Percentiles rank a stretch among this genome's conserved stretches.
Evolutionary conservation across 352 stramenopile genomes (phyloP).

Genomic region (Vaucheria bursata): DNA sequence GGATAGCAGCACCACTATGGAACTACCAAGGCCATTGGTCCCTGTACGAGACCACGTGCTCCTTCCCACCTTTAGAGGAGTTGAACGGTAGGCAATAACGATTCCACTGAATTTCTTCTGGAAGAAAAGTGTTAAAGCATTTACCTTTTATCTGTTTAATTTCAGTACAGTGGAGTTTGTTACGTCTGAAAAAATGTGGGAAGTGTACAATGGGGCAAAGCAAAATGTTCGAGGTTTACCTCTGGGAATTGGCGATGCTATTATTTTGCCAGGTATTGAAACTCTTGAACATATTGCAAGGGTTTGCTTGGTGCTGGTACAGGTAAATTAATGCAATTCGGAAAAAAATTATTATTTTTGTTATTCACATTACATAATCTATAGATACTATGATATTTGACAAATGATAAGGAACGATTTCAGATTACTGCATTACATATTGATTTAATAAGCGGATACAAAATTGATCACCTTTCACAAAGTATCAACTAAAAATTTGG

Average conservation of each 20-base stretch:
- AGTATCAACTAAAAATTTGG: too few species aligned
- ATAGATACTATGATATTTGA: too few species aligned
- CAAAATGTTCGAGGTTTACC: slow-evolving; percentile 16
- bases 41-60: slow-evolving; percentile 35
- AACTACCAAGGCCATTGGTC: slow-evolving; percentile 27
- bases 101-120: too few species aligned
- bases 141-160: too few species aligned
- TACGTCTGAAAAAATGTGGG: slow-evolving; percentile 14
- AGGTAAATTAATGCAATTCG: too few species aligned
- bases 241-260: slow-evolving; percentile 12
- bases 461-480: too few species aligned
- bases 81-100: slow-evolving; percentile 17
- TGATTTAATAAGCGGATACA: too few species aligned
- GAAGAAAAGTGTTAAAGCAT: too few species aligned
- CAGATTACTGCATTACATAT: too few species aligned
- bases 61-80: slow-evolving; percentile 41
- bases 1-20: slow-evolving; percentile 31
- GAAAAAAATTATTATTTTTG: too few species aligned
- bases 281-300: slow-evolving; percentile 16
- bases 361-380: too few species aligned
- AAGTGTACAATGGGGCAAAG: slow-evolving; percentile 28
- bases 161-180: slow-evolving; percentile 35
- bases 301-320: neutral
- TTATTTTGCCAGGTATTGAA: slow-evolving; percentile 32
- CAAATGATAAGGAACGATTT: slow-evolving; percentile 22